phyloP scores from a whole-genome alignment of 176 grass and related monocot genomes.

The Zea mays region DNA sequence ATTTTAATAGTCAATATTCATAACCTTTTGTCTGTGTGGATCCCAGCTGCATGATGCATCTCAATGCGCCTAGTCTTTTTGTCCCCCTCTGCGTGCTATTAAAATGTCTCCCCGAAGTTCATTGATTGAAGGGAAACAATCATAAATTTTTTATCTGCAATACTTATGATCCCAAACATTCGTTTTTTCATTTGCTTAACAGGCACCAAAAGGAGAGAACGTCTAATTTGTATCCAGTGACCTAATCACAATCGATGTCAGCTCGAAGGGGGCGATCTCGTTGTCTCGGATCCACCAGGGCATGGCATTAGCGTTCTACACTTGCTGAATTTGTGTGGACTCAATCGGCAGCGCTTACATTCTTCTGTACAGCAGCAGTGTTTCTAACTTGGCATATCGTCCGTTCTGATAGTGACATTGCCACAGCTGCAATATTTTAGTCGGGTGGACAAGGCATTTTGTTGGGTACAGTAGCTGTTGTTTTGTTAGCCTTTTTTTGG shows the following conservation, averaged over 20 bases:
- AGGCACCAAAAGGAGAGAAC: slow-evolving; percentile 34
- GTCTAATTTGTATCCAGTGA: slow-evolving; percentile 37
- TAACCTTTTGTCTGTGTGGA: neutral
- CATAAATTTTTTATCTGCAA: neutral
- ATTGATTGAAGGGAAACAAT: slow-evolving; percentile 6
- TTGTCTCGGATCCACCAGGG: slow-evolving; percentile 54
- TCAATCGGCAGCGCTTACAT: slow-evolving; percentile 15
- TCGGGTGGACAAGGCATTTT: neutral
- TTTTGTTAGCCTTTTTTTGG: slow-evolving; percentile 15
- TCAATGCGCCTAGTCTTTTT: neutral
- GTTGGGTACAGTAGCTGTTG: slow-evolving; percentile 26
- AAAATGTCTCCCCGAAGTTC: too few species aligned
- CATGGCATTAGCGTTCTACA: slow-evolving; percentile 46
- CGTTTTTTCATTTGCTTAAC: neutral
- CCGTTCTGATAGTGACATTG: slow-evolving; percentile 1
- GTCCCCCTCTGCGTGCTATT: neutral
- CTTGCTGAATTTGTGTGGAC: slow-evolving; percentile 12
- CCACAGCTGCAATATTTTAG: neutral
- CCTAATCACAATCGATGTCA: slow-evolving; percentile 37
- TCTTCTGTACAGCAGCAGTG: slow-evolving; percentile 51
- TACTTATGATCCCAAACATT: slow-evolving; percentile 5
- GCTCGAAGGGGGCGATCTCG: slow-evolving; percentile 54
- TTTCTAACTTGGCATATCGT: slow-evolving; percentile 34
- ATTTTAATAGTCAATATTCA: neutral
- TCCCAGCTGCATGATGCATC: slow-evolving; percentile 2